A percentile compares a stretch with the other conserved stretches of the same genome.
phyloP scores from a whole-genome alignment of 2,329 filamentous ascomycete species.

The Arthroderma uncinatum region DNA sequence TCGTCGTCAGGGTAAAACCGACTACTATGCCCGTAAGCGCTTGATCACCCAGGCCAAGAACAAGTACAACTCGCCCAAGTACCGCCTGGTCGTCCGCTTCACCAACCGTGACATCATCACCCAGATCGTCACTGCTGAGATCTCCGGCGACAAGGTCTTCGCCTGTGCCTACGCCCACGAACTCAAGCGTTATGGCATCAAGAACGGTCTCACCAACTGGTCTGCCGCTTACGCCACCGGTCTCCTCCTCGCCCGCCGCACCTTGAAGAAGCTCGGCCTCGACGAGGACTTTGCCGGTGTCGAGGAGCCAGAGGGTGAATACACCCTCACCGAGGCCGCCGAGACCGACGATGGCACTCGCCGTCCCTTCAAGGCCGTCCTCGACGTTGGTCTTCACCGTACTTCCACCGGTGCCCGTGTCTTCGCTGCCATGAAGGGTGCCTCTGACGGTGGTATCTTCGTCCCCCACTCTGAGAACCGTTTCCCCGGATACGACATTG shows the following conservation, averaged over 20 bases:
- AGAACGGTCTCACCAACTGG: slow-evolving; percentile 99
- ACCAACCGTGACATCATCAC: slow-evolving; percentile 98
- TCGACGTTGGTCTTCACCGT: slow-evolving; percentile 93
- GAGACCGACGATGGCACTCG: slow-evolving; percentile 78
- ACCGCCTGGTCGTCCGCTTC: slow-evolving; percentile 98
- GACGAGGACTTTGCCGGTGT: slow-evolving; percentile 91
- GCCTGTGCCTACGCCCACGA: slow-evolving; percentile 88
- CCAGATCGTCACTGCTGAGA: slow-evolving; percentile 94
- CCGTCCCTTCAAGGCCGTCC: slow-evolving; percentile 98
- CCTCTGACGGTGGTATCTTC: slow-evolving; percentile 93
- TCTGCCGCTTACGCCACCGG: slow-evolving; percentile 92
- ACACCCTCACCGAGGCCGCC: slow-evolving; percentile 83
- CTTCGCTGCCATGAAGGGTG: slow-evolving; percentile 99
- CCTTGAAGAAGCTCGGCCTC: slow-evolving; percentile 91
- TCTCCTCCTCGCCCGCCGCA: slow-evolving; percentile 91
- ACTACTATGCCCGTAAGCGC: slow-evolving; percentile 99
- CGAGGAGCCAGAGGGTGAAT: slow-evolving; percentile 94
- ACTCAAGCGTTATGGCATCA: slow-evolving; percentile 93
- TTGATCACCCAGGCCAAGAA: slow-evolving; percentile 99
- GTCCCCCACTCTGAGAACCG: slow-evolving; percentile 98
- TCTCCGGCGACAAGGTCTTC: slow-evolving; percentile 97
- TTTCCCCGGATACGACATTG: slow-evolving; percentile 97
- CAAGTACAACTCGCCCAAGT: slow-evolving; percentile 99
- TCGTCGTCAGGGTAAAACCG: slow-evolving; percentile 91
- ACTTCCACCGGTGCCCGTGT: slow-evolving; percentile 97